Base-by-base conservation (phyloP, 2,329 filamentous ascomycete genomes). In the Penicillium sp. region DNA sequence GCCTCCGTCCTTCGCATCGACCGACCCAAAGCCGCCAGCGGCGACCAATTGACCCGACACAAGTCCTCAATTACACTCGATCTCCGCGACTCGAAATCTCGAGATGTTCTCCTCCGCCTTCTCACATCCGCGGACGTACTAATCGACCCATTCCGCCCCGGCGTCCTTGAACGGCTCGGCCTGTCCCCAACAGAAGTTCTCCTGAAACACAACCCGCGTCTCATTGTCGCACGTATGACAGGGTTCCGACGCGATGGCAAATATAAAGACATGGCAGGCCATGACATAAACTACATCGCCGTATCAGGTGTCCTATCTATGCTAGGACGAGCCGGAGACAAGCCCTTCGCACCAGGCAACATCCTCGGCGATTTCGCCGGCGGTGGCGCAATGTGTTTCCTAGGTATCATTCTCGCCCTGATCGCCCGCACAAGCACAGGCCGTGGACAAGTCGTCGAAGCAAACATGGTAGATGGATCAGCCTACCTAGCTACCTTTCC, bases 221-320 rank as follows among this genome's bases (percentile, higher is more conserved):
- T 98, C 2, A 86, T 98, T 53, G 87, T 96, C 55, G 91, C 85
- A 8, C 87, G 93, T 42, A 89, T 98, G 84, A 95, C 92, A 2
- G 93, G 93, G 0, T 98, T 97, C 74, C 83, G 93, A 13, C 82
- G 93, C 39, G 91, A 96, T 75, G 93, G 93, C 0, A 88, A 86
- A 67, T 98, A 96, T 76, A 85, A 84, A 48, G 78, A 83, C 68
- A 97, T 96, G 93, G 92, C 93, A 0, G 93, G 93, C 45, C 93
- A 97, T 71, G 93, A 97, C 72, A 96, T 97, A 74, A 97, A 98
- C 71, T 98, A 98, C 75, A 88, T 98, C 43, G 91, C 93, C 49
- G 90, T 96, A 0, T 90, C 89, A 0, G 93, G 93, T 0, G 88
- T 90, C 1, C 77, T 98, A 27, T 82, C 83, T 0, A 80, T 96